Conservation (phyloP, 2,329 filamentous ascomycete species). For the Penicillium sumatraense region DNA sequence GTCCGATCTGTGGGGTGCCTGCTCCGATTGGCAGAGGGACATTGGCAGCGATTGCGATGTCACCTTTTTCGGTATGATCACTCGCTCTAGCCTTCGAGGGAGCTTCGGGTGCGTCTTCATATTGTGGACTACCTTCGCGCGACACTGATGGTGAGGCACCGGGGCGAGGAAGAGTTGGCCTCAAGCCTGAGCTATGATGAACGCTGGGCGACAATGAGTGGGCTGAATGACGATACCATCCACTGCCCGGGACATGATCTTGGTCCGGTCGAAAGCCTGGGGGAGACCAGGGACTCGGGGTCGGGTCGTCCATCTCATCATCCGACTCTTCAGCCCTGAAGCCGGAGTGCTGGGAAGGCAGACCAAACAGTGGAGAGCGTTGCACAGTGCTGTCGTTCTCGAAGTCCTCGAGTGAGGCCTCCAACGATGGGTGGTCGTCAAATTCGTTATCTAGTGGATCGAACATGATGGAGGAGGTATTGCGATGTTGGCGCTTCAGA, state of each 20-base stretch:
- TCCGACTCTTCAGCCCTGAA: conserved; percentile 62
- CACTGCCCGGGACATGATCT: conserved; percentile 58
- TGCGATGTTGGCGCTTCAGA: conserved; percentile 29
- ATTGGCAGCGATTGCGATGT: conserved; percentile 45
- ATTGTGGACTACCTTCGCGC: conserved; percentile 63
- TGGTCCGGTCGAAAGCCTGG: conserved; percentile 64
- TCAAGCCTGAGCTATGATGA: conserved; percentile 42
- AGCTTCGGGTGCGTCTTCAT: conserved; percentile 59
- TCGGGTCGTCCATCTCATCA: conserved; percentile 40
- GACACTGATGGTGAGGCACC: conserved; percentile 55
- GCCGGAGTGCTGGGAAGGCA: conserved; percentile 66
- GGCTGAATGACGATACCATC: conserved; percentile 57
- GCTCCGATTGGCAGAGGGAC: conserved; percentile 60
- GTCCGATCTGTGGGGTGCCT: conserved; percentile 61
- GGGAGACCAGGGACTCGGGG: conserved; percentile 62
- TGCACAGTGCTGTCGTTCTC: conserved; percentile 55
- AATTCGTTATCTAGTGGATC: conserved; percentile 55
- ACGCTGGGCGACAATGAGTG: conserved; percentile 49
- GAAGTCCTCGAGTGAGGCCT: conserved; percentile 66
- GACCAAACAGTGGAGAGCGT: conserved; percentile 57
- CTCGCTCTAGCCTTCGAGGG: conserved; percentile 34
- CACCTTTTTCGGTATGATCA: conserved; percentile 29
- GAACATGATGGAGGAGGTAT: conserved; percentile 47
- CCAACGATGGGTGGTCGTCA: conserved; percentile 63
- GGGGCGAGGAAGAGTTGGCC: conserved; percentile 44